Evolutionary conservation across 805 yeast species (phyloP).

Genomic region (Lipomyces kockii): DNA sequence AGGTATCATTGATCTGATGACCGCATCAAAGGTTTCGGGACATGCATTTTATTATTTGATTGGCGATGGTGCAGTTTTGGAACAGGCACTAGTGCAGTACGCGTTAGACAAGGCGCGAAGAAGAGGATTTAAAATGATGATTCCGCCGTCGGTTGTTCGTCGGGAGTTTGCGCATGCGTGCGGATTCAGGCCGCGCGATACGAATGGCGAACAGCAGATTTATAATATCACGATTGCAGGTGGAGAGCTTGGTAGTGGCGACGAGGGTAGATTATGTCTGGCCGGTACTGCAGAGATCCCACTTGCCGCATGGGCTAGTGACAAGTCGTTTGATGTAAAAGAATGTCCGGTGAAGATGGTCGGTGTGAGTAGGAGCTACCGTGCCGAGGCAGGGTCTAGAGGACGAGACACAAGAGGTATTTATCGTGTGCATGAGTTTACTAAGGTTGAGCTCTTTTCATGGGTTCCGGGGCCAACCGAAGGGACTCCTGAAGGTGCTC

Average conservation of each 20-base stretch:
- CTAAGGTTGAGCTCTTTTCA: conserved; percentile 84
- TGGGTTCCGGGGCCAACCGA: conserved; percentile 56
- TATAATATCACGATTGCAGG: conserved; percentile 61
- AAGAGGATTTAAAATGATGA: conserved; percentile 68
- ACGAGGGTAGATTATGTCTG: conserved; percentile 55
- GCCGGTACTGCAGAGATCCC: conserved; percentile 97
- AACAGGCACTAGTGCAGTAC: conserved; percentile 86
- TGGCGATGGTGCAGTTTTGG: conserved; percentile 85
- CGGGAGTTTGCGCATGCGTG: conserved; percentile 81
- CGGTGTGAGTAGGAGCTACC: conserved; percentile 82
- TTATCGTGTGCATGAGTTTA: conserved; percentile 94
- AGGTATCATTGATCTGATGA: conserved; percentile 67
- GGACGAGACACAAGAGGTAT: conserved; percentile 91
- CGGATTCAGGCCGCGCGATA: conserved; percentile 93
- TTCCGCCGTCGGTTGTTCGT: conserved; percentile 87
- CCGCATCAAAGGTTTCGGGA: conserved; percentile 79
- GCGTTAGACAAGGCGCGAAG: conserved; percentile 68
- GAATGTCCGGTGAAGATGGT: conserved; percentile 64
- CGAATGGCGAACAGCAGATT: conserved; percentile 81
- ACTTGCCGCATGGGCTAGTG: conserved; percentile 75
- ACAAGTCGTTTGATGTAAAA: conserved; percentile 50
- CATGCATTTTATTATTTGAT: conserved; percentile 85
- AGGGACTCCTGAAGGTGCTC: conserved; percentile 14
- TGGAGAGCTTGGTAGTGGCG: conserved; percentile 37
- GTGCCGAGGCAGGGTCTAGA: conserved; percentile 97